A percentile compares a stretch with the other conserved stretches of the same genome.
phyloP scores from a whole-genome alignment of 2,329 filamentous ascomycete genomes.

The Nemania diffusa region DNA sequence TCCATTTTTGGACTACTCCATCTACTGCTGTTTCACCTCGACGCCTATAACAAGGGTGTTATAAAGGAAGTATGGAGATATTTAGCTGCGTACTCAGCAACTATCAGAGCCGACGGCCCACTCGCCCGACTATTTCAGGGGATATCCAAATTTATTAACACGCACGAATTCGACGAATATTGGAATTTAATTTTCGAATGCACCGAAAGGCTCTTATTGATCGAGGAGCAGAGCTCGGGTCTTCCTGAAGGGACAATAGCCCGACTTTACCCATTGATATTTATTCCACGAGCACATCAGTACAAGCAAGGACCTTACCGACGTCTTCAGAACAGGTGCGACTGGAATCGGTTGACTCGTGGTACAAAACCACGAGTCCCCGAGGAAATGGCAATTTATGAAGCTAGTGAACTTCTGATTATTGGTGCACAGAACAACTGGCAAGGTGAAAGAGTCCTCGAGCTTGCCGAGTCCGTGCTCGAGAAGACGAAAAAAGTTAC shows the following conservation, averaged over 20 bases:
- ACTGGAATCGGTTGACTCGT: slow-evolving; percentile 39
- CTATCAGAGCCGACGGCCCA: slow-evolving; percentile 41
- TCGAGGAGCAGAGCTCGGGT: slow-evolving; percentile 43
- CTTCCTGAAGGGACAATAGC: slow-evolving; percentile 44
- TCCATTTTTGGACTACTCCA: slow-evolving; percentile 46
- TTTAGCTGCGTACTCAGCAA: slow-evolving; percentile 44
- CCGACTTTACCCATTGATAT: slow-evolving; percentile 45
- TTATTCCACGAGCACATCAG: slow-evolving; percentile 46
- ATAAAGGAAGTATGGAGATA: slow-evolving; percentile 48
- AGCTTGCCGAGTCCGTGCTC: slow-evolving; percentile 44
- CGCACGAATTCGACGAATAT: slow-evolving; percentile 47
- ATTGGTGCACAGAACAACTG: slow-evolving; percentile 42
- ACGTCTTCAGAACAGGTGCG: slow-evolving; percentile 45
- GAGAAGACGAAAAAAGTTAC: slow-evolving; percentile 43
- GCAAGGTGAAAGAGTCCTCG: slow-evolving; percentile 39
- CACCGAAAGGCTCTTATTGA: slow-evolving; percentile 44
- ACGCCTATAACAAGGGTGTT: slow-evolving; percentile 45
- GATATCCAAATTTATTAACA: slow-evolving; percentile 45
- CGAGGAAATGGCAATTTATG: slow-evolving; percentile 43
- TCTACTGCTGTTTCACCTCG: slow-evolving; percentile 44
- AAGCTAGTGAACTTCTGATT: slow-evolving; percentile 45
- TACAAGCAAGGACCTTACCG: slow-evolving; percentile 43
- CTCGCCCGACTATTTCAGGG: slow-evolving; percentile 44
- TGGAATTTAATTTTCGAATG: slow-evolving; percentile 48
- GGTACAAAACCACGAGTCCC: slow-evolving; percentile 42